Conservation (phyloP, 768 basidiomycete genomes). For the Cystobasidiopsis lactophilus region DNA sequence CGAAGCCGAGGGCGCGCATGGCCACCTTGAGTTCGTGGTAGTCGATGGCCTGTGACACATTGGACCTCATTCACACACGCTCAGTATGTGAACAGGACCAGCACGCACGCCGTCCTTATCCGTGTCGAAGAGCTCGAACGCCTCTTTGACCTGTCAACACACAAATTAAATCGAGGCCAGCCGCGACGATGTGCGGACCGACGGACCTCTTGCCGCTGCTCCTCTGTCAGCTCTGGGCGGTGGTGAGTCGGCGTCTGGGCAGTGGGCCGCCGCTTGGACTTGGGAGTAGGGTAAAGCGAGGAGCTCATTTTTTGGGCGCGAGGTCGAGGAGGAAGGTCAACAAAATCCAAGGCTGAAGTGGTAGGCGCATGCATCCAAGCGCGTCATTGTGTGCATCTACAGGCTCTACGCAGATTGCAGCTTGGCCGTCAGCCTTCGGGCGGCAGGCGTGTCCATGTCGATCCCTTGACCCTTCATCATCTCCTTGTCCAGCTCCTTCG, state of each 20-base stretch:
- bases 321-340: too few relatives aligned
- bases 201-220: slow-evolving; percentile 50
- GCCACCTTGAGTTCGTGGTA: slow-evolving; percentile 99
- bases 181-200: too few relatives aligned
- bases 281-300: background rate
- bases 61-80: background rate
- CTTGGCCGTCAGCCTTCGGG: too few relatives aligned
- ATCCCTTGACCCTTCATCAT: background rate
- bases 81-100: background rate
- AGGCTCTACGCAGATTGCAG: too few relatives aligned
- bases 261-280: background rate
- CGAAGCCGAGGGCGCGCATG: slow-evolving; percentile 92
- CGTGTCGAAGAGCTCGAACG: slow-evolving; percentile 95
- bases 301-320: too few relatives aligned
- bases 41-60: slow-evolving; percentile 33
- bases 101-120: slow-evolving; percentile 75
- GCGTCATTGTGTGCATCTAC: too few relatives aligned
- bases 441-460: background rate
- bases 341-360: too few relatives aligned
- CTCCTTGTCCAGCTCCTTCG: background rate
- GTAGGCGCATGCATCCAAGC: too few relatives aligned
- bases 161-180: too few relatives aligned
- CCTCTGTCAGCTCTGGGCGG: slow-evolving; percentile 15
- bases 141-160: slow-evolving; percentile 44
- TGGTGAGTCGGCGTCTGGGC: background rate